Base-by-base conservation (phyloP, 768 basidiomycete genomes). In the Calocera viscosa region DNA sequence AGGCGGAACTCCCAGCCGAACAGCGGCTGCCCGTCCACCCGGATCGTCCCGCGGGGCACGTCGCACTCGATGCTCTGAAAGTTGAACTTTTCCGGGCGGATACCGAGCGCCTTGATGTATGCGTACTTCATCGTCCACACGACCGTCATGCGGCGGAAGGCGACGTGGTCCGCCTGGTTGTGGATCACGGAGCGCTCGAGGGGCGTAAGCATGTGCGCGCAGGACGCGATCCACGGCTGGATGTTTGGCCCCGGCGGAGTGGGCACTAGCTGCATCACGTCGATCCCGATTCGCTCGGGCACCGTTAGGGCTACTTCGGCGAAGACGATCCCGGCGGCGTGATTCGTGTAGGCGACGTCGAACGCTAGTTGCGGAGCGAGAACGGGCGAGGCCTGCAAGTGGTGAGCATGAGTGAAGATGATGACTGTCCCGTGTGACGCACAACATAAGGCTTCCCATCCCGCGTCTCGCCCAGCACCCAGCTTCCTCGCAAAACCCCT, bases 1-100 rank as follows among this genome's bases (percentile, higher is more conserved):
- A 92, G 78, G 8, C 91, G 83, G 76, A 93, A 91, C 74, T 93
- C 91, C 91, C 91, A 93, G 0, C 91, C 91, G 22, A 81, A 79
- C 0, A 92, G 78, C 1, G 83, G 82, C 49, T 83, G 82, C 2
- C 84, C 84, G 74, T 92, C 91, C 1, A 87, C 87, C 1, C 77
- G 80, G 7, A 86, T 88, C 1, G 76, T 80, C 69, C 83, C 78
- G 39, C 81, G 81, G 70, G 86, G 80, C 60, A 91, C 82, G 75
- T 91, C 84, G 79, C 91, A 90, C 70, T 91, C 88, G 69, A 93
- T 84, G 1, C 90, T 85, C 3, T 86, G 84, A 77, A 81, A 89
- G 77, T 91, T 89, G 74, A 92, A 91, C 0, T 88, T 89, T 17
- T 84, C 76, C 5, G 39, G 67, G 2, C 88, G 85, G 69, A 91